Percentiles rank a stretch among this genome's conserved stretches.
Conservation (phyloP, 148 eudicot genomes). For the Nepenthes gracilis region DNA sequence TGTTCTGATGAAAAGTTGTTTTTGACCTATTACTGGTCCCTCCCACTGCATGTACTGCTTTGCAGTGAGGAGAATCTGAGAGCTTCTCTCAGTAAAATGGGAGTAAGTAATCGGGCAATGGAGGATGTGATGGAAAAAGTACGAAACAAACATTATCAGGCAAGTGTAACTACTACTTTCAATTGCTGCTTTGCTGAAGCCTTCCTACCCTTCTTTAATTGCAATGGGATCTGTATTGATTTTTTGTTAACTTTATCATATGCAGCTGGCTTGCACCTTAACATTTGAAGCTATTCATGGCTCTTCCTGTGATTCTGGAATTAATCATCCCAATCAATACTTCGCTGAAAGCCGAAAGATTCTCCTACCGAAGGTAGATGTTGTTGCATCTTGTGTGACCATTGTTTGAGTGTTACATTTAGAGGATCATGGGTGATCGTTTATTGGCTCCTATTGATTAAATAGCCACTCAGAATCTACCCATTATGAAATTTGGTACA, state of each 20-base stretch:
- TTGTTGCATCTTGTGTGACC: background rate
- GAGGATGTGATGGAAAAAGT: slow-evolving; percentile 79
- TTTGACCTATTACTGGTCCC: background rate
- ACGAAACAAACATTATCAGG: slow-evolving; percentile 74
- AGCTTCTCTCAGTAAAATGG: slow-evolving; percentile 79
- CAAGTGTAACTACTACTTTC: slow-evolving; percentile 5
- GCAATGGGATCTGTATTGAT: background rate
- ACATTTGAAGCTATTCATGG: slow-evolving; percentile 83
- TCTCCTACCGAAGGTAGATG: slow-evolving; percentile 37
- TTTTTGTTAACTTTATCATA: slow-evolving; percentile 5
- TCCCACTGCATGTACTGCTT: slow-evolving; percentile 5
- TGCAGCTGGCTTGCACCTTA: slow-evolving; percentile 91
- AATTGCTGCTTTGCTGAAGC: background rate
- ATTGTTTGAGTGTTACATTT: too few relatives aligned
- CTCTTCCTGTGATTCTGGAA: slow-evolving; percentile 73
- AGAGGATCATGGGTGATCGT: too few relatives aligned
- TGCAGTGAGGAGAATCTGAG: slow-evolving; percentile 84
- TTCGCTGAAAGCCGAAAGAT: slow-evolving; percentile 73
- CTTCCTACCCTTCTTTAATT: background rate
- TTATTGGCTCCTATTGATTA: too few relatives aligned
- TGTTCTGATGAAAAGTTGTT: background rate
- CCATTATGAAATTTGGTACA: too few relatives aligned
- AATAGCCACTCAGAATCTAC: too few relatives aligned
- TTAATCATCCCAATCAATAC: slow-evolving; percentile 90
- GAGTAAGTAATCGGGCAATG: slow-evolving; percentile 53